Base-by-base conservation (phyloP, 164 flowering plant genomes). In the Vitis rupestris region DNA sequence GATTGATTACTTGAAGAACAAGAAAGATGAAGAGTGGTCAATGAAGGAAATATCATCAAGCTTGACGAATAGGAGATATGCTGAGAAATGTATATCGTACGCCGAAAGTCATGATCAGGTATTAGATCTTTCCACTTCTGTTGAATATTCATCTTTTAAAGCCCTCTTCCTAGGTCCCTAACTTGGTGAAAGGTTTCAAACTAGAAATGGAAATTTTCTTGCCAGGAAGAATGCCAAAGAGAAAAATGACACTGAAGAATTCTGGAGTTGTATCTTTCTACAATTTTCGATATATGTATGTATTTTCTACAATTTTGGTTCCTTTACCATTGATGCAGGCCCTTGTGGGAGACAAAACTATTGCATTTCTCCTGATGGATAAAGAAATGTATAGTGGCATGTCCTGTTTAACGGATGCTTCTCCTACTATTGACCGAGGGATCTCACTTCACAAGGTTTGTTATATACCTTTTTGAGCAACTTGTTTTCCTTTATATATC, bases 41-140 rank as follows among this genome's bases (percentile, higher is more conserved):
- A 85, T 95, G 99, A 74, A 81, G 67, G 98, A 91, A 73, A 78
- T 95, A 61, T 71, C 82, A 14, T 68, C 79, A 76, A 83, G 82
- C 76, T 81, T 95, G 87, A 95, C 95, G 65, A 91, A 95, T 80
- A 80, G 99, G 81, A 88, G 99, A 82, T 93, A 87, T 80, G 80
- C 89, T 6, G 99, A 95, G 78, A 91, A 90, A 83, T 95, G 98
- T 76, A 72, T 95, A 72, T 77, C 99, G 23, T 95, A 95, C 87
- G 98, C 99, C 16, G 99, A 95, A 79, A 87, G 98, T 74, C 99
- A 95, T 76, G 99, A 95, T 75, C 99, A 95, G 97, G 99, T 93
- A 73, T 72, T 16, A 66, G 6, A 11, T 47, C 10, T 51, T 70
- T 14, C 30, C 44, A 3, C 44, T 37, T 37, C 7, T 37, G 44